A percentile compares a stretch with the other conserved stretches of the same genome.
phyloP scores from a whole-genome alignment of 345 rosid genomes.

The Arabidopsis suecica region DNA sequence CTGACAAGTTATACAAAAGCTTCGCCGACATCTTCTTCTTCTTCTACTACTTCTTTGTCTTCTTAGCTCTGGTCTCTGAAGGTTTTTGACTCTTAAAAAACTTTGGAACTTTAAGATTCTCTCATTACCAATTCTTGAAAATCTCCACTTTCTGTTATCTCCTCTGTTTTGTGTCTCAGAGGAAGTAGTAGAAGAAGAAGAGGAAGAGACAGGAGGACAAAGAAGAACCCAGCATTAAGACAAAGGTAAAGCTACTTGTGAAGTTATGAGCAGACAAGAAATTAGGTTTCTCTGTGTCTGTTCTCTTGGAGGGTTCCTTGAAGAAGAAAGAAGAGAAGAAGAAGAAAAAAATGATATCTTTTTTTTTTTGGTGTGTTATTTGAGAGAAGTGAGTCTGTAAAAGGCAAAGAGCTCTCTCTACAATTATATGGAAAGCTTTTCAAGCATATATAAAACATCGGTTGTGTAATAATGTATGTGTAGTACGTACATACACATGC shows the following conservation, averaged over 20 bases:
- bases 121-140: constrained; percentile 31
- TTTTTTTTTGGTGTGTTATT: constrained; percentile 42
- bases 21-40: constrained; percentile 68
- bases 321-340: constrained; percentile 43
- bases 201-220: constrained; percentile 43
- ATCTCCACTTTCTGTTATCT: constrained; percentile 1
- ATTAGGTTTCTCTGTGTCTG: constrained; percentile 41
- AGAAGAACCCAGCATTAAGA: constrained; percentile 35
- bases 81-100: constrained; percentile 18
- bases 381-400: constrained; percentile 47
- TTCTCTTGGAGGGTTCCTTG: constrained; percentile 43
- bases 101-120: constrained; percentile 18
- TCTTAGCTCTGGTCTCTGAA: constrained; percentile 24
- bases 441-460: constrained; percentile 41
- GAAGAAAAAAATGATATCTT: constrained; percentile 40
- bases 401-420: constrained; percentile 49
- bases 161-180: constrained; percentile 24
- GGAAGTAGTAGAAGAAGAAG: constrained; percentile 12
- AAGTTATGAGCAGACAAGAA: constrained; percentile 46
- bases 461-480: constrained; percentile 23
- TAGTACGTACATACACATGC: constrained; percentile 40
- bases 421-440: constrained; percentile 54
- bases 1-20: constrained; percentile 61
- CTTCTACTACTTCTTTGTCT: constrained; percentile 14
- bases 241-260: constrained; percentile 40